Evolutionary conservation across 495 filamentous ascomycete species (phyloP).

Genomic region (Bombardia bombarda): DNA sequence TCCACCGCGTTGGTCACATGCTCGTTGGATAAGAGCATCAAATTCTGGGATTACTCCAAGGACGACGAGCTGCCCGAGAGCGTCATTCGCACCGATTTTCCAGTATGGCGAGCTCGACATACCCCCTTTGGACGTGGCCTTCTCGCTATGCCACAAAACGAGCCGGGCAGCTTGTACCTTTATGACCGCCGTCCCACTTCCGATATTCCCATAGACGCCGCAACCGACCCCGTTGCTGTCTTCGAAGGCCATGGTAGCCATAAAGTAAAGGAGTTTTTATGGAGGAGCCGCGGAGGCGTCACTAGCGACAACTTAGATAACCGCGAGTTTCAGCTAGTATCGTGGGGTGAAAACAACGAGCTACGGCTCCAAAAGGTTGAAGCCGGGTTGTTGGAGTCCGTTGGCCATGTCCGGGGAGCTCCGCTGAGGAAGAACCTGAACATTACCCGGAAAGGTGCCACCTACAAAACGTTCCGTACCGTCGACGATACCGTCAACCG

Average conservation of each 20-base stretch:
- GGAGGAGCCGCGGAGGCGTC: slow-evolving; percentile 73
- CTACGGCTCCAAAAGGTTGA: slow-evolving; percentile 73
- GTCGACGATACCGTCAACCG: slow-evolving; percentile 44
- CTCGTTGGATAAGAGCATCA: slow-evolving; percentile 85
- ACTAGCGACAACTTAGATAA: slow-evolving; percentile 65
- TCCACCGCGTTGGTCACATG: slow-evolving; percentile 71
- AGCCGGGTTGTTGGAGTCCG: slow-evolving; percentile 51
- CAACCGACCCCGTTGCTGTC: slow-evolving; percentile 53
- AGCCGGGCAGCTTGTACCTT: slow-evolving; percentile 74
- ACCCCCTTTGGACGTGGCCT: slow-evolving; percentile 86
- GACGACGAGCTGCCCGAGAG: slow-evolving; percentile 58
- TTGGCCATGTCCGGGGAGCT: slow-evolving; percentile 70
- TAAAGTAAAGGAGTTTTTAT: slow-evolving; percentile 89
- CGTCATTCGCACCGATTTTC: slow-evolving; percentile 72
- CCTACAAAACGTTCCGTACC: slow-evolving; percentile 76
- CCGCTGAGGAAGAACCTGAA: slow-evolving; percentile 57
- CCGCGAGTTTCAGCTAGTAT: slow-evolving; percentile 87
- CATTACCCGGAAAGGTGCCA: slow-evolving; percentile 71
- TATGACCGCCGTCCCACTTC: slow-evolving; percentile 58
- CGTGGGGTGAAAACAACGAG: slow-evolving; percentile 82
- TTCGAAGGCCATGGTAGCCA: slow-evolving; percentile 75
- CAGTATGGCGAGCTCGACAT: slow-evolving; percentile 88
- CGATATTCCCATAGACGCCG: slow-evolving; percentile 32
- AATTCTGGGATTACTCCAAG: slow-evolving; percentile 80
- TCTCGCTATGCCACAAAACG: slow-evolving; percentile 85